A percentile compares a stretch with the other conserved stretches of the same genome.
Conservation (phyloP, 495 filamentous ascomycete genomes). For the Hypoxylon fragiforme region DNA sequence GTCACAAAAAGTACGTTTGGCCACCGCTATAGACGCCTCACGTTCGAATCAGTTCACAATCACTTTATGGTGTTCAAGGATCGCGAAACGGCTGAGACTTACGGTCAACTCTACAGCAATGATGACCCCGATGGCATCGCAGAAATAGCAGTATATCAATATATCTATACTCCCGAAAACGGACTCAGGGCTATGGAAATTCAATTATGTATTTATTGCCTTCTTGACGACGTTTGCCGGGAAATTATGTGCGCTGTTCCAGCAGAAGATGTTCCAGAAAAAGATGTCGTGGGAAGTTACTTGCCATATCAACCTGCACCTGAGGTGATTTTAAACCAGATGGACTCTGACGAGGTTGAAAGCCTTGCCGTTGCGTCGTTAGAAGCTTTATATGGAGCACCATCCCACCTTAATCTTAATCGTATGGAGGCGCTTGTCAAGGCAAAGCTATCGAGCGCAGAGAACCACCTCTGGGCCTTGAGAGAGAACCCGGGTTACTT, state of each 20-base stretch:
- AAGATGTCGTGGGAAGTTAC: no score
- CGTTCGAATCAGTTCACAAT: conserved; percentile 11
- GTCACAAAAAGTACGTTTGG: conserved; percentile 37
- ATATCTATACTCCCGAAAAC: conserved; percentile 38
- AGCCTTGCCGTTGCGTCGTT: conserved; percentile 35
- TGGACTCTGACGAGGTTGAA: conserved; percentile 11
- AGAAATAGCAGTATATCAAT: not conserved
- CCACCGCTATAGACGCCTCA: not conserved
- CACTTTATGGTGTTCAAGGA: conserved; percentile 50
- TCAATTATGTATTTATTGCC: conserved; percentile 47
- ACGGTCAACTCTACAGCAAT: conserved; percentile 51
- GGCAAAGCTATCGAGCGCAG: conserved; percentile 42
- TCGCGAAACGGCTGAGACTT: conserved; percentile 36
- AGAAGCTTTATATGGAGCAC: conserved; percentile 54
- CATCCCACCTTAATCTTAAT: conserved; percentile 44
- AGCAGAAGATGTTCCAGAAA: conserved; percentile 1
- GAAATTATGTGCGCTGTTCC: conserved; percentile 50
- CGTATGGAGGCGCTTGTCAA: conserved; percentile 45
- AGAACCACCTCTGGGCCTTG: conserved; percentile 56
- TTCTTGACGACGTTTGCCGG: conserved; percentile 47
- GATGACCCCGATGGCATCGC: conserved; percentile 27
- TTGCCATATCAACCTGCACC: conserved; percentile 38
- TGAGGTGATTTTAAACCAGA: conserved; percentile 32
- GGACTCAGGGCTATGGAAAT: conserved; percentile 52
- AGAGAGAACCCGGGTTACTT: conserved; percentile 63